Evolutionary conservation across 2,329 filamentous ascomycete genomes (phyloP).

Genomic region (Ascochyta clinopodiicola): DNA sequence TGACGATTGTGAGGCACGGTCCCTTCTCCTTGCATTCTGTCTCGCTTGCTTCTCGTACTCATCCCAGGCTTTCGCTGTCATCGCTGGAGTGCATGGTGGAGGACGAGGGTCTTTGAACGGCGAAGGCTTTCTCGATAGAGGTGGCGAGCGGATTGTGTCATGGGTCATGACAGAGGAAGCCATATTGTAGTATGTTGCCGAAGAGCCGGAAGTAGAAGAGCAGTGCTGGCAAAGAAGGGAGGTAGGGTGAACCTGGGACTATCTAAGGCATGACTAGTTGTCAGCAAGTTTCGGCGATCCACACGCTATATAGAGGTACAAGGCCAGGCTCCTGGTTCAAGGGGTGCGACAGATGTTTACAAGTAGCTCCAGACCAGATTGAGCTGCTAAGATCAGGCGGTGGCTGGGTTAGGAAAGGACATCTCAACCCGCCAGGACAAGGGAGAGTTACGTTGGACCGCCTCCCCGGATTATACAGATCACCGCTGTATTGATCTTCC

Average conservation of each 20-base stretch:
- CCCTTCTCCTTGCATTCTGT: slow-evolving; percentile 40
- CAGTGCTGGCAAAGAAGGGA: slow-evolving; percentile 22
- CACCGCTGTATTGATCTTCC: slow-evolving; percentile 32
- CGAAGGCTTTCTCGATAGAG: slow-evolving; percentile 33
- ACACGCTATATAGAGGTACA: slow-evolving; percentile 45
- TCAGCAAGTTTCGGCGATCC: slow-evolving; percentile 35
- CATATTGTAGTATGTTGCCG: slow-evolving; percentile 11
- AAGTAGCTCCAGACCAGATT: slow-evolving; percentile 26
- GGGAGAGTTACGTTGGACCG: slow-evolving; percentile 40
- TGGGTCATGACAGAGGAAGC: slow-evolving; percentile 25
- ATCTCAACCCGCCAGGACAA: slow-evolving; percentile 9
- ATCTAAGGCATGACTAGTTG: slow-evolving; percentile 32
- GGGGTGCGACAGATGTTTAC: slow-evolving; percentile 47
- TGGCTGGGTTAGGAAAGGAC: slow-evolving; percentile 13
- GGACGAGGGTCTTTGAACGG: slow-evolving; percentile 38
- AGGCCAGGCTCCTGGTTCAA: slow-evolving; percentile 33
- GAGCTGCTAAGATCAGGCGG: slow-evolving; percentile 20
- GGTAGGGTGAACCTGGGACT: slow-evolving; percentile 21
- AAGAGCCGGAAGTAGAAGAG: slow-evolving; percentile 16
- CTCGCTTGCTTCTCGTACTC: slow-evolving; percentile 42
- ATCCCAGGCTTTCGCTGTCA: slow-evolving; percentile 45
- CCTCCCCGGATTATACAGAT: slow-evolving; percentile 35
- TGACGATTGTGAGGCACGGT: slow-evolving; percentile 22
- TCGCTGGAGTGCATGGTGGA: slow-evolving; percentile 34
- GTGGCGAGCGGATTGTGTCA: slow-evolving; percentile 29